phyloP scores from a whole-genome alignment of 805 yeast genomes.

The Metschnikowia santaceciliae region DNA sequence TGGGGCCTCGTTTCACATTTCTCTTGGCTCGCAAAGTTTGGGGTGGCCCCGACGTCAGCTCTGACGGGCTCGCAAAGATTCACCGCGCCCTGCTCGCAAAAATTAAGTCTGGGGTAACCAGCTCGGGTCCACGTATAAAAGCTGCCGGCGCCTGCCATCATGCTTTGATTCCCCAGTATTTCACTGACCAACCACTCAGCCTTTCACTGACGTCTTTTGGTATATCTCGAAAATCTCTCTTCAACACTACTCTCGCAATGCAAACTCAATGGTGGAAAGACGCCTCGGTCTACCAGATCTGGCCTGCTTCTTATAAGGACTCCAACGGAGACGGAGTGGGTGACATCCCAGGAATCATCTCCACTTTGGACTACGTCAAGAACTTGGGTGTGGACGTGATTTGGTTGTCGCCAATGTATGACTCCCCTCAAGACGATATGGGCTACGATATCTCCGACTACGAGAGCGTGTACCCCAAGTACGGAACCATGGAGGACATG shows the following conservation, averaged over 20 bases:
- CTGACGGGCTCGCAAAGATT: not conserved
- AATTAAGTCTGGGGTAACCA: constrained; percentile 1
- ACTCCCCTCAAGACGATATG: constrained; percentile 59
- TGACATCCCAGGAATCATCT: constrained; percentile 51
- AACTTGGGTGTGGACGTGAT: constrained; percentile 47
- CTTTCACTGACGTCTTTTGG: not conserved
- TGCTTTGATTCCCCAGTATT: not conserved
- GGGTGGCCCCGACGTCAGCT: not conserved
- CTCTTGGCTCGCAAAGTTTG: not conserved
- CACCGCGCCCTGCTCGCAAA: constrained; percentile 2
- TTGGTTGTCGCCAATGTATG: constrained; percentile 58
- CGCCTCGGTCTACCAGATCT: constrained; percentile 53
- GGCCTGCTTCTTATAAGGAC: constrained; percentile 60
- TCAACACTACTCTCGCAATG: not conserved
- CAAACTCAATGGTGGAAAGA: constrained; percentile 50
- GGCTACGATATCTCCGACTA: constrained; percentile 59
- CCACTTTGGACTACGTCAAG: constrained; percentile 49
- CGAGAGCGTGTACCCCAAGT: constrained; percentile 46
- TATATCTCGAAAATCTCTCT: not conserved
- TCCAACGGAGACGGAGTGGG: constrained; percentile 59
- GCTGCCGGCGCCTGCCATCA: not conserved
- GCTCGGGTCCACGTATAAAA: constrained; percentile 2
- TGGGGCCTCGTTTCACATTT: too few relatives aligned
- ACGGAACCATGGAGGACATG: constrained; percentile 54
- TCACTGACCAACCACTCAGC: not conserved